Base-by-base conservation (phyloP, 1,139 yeast species). In the Kurtzmaniella quercitrusa region DNA sequence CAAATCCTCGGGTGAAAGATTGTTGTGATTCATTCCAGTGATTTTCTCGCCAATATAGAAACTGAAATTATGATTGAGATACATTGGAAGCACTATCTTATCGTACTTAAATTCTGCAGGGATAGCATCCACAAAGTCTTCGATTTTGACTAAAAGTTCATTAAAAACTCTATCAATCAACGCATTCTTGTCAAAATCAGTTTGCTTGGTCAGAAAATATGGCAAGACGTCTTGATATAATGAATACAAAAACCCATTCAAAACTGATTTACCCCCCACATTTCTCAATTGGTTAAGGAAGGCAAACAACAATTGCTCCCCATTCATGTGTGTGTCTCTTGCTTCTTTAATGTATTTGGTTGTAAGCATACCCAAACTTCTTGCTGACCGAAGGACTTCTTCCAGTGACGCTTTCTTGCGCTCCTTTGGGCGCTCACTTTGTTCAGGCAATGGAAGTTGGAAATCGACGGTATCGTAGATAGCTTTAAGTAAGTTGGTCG, bases 391-490 rank as follows among this genome's bases (percentile, higher is more conserved):
- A 3, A 34, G 26, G 3, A 20, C 20, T 19, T 19, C 20, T 19
- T 34, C 37, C 20, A 20, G 37, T 5, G 37, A 20, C 20, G 20
- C 26, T 19, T 19, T 19, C 9, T 34, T 34, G 4, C 9, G 2
- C 15, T 34, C 16, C 12, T 34, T 19, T 5, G 16, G 4, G 7
- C 8, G 18, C 18, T 14, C 34, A 8, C 15, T 7, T 14, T 14
- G 26, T 5, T 18, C 20, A 7, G 36, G 20, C 14, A 12, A 17
- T 12, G 40, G 38, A 19, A 56, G 36, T 0, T 56, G 43, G 20
- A 69, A 51, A 2, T 69, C 70, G 46, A 64, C 54, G 50, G 61
- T 55, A 20, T 66, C 68, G 39, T 68, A 57, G 9, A 69, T 59
- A 2, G 71, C 62, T 40, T 56, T 53, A 42, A 70, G 51, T 18